These are phyloP conservation scores for Dryas drummondii DNA, from an alignment of 306 rosid genomes.

Conservation along the genomic window DNA sequence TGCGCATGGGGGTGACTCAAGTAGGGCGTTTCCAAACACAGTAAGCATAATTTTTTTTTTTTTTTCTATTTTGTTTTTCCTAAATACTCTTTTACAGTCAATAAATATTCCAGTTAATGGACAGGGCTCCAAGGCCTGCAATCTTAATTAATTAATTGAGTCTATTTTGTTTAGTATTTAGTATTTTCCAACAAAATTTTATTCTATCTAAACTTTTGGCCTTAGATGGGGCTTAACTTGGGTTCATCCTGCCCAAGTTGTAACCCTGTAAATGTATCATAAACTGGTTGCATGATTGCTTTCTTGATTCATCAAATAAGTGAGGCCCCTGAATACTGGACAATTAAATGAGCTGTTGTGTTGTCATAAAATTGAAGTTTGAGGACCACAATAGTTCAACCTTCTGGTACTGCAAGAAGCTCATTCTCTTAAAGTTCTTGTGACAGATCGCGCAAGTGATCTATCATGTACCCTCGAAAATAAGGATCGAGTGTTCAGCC, in stretches of 20 bases:
- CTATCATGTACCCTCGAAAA: no score
- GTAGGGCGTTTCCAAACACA: conserved; percentile 73
- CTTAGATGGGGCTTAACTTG: background rate
- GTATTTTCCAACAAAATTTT: background rate
- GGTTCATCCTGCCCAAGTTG: no score
- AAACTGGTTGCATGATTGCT: background rate
- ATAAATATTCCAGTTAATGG: background rate
- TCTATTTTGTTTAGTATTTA: background rate
- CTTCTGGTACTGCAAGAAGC: background rate
- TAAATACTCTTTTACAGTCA: background rate
- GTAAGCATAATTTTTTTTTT: conserved; percentile 26
- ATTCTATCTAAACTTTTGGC: background rate
- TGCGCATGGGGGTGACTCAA: conserved; percentile 93
- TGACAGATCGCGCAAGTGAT: no score
- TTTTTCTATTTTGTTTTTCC: no score
- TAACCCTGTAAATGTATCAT: background rate
- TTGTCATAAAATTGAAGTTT: background rate
- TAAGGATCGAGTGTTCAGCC: no score
- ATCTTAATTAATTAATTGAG: background rate
- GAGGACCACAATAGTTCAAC: background rate
- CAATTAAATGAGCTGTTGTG: no score
- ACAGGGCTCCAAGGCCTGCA: background rate
- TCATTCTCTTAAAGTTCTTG: background rate
- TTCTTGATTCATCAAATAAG: background rate
- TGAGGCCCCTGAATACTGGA: no score